Evolutionary conservation across 2,329 filamentous ascomycete genomes (phyloP), one percentile per base, ranked within the genome.

Genomic region (Pleurostoma richardsiae): DNA sequence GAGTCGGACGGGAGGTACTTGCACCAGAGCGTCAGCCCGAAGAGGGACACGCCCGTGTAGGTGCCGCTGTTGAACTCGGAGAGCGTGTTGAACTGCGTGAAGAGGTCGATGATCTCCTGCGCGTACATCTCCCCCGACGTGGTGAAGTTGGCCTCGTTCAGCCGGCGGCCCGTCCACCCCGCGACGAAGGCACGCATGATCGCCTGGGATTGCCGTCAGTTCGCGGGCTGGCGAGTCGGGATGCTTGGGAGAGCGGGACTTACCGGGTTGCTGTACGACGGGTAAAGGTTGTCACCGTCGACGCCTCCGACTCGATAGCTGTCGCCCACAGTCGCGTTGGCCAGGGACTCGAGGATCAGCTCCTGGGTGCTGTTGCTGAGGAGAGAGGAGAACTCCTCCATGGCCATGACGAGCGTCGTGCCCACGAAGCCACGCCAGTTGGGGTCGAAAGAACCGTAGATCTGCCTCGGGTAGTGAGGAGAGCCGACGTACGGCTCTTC

Each of bases 371-470:
- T 43, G 43, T 59, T 51, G 43, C 59, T 64, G 4, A 75, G 51
- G 1, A 83, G 64, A 47, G 74, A 58, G 0, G 68, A 59, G 45
- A 79, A 84, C 51, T 84, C 80, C 56, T 84, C 80, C 27, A 82
- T 65, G 29, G 74, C 74, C 39, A 83, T 64, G 29, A 84, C 73
- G 10, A 84, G 69, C 0, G 77, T 73, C 0, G 78, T 82, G 10
- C 79, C 78, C 31, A 84, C 69, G 47, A 85, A 84, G 1, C 80
- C 80, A 43, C 81, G 68, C 80, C 80, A 84, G 50, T 85, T 84
- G 2, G 80, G 79, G 52, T 84, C 81, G 76, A 78, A 84, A 0
- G 73, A 72, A 46, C 73, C 69, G 56, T 83, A 81, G 31, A 79
- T 77, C 4, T 60, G 56, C n/a, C 69, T 59, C 1, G 70, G 68